Evolutionary conservation across 139 green algal genomes (phyloP).

Genomic region (Picochlorum sp.): DNA sequence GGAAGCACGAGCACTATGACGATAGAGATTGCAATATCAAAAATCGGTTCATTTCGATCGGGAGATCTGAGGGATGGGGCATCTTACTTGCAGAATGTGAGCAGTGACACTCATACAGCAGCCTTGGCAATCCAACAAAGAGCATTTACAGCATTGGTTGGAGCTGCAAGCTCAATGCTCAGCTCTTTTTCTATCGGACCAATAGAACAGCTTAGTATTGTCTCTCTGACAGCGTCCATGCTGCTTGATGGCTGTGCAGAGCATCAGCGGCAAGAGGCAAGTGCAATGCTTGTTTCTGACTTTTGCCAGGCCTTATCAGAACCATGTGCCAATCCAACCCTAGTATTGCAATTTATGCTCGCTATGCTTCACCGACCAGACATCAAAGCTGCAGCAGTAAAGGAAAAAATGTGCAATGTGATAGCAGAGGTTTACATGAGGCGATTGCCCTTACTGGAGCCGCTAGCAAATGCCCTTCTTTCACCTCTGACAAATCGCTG

Average conservation of each 20-base stretch:
- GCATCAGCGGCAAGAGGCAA: constrained; percentile 3
- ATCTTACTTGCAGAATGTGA: constrained; percentile 8
- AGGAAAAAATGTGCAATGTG: background rate
- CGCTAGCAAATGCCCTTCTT: constrained; percentile 2
- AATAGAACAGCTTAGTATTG: constrained; percentile 10
- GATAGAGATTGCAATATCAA: background rate
- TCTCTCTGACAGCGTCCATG: constrained; percentile 4
- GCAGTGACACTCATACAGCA: background rate
- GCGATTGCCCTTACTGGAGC: background rate
- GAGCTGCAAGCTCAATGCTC: constrained; percentile 12
- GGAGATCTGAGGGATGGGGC: constrained; percentile 16
- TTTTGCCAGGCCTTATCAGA: constrained; percentile 5
- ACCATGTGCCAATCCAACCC: constrained; percentile 16
- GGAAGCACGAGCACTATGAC: background rate
- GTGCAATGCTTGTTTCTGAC: background rate
- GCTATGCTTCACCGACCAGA: constrained; percentile 18
- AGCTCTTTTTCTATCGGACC: constrained; percentile 9
- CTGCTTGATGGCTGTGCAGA: constrained; percentile 11
- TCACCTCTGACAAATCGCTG: background rate
- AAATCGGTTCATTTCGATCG: background rate
- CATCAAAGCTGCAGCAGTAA: constrained; percentile 13
- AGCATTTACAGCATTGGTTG: constrained; percentile 14
- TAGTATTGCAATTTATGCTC: constrained; percentile 13
- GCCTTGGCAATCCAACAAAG: background rate
- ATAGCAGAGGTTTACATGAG: constrained; percentile 5